Percentiles rank a stretch among this genome's conserved stretches.
These are phyloP conservation scores for Prinsepia uniflora DNA, from an alignment of 306 rosid genomes.

Conservation along the genomic window DNA sequence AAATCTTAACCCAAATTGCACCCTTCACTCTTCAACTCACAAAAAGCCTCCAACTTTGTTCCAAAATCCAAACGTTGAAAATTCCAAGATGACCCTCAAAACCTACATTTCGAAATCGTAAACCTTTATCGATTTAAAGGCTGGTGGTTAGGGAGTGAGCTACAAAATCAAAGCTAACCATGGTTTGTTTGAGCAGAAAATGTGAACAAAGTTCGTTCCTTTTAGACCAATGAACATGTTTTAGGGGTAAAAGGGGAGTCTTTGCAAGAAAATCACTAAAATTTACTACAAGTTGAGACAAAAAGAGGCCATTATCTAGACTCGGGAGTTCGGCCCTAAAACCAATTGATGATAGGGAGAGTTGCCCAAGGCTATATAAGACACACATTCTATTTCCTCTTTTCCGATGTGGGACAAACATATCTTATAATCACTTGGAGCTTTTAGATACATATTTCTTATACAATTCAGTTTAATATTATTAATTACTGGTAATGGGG, in stretches of 20 bases:
- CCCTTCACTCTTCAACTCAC: constrained; percentile 16
- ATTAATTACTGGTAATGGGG: no score
- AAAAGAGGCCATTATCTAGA: constrained; percentile 2
- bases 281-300: constrained; percentile 9
- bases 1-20: constrained; percentile 19
- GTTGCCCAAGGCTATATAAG: no score
- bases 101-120: constrained; percentile 46
- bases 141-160: background rate
- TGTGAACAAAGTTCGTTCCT: background rate
- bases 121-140: constrained; percentile 10
- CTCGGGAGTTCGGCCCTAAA: no score
- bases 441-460: no score
- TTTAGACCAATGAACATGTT: background rate
- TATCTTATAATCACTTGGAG: no score
- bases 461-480: no score
- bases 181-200: constrained; percentile 10
- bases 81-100: constrained; percentile 24
- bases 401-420: no score
- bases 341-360: no score
- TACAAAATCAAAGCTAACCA: constrained; percentile 7
- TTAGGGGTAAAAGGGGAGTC: background rate
- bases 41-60: background rate
- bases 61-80: constrained; percentile 7
- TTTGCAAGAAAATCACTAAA: constrained; percentile 6
- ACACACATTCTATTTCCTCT: no score